Evolutionary conservation across 331 rosid species (phyloP), one percentile per base, ranked within the genome.

Genomic region (Spiraea crenata): DNA sequence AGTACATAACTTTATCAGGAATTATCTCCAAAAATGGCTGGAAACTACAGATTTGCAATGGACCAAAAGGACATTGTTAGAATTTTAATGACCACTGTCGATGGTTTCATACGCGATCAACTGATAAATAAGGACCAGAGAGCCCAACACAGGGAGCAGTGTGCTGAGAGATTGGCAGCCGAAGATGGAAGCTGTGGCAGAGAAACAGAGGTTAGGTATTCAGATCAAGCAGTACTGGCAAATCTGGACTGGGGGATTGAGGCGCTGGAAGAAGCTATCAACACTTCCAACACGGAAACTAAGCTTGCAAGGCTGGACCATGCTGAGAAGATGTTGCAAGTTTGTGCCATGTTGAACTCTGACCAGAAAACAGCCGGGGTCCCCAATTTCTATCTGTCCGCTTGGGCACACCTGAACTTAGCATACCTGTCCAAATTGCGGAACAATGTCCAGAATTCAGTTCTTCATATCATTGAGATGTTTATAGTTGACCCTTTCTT

Each of bases 171-270:
- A 63, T 81, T 90, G 78, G 90, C 99, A 56, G 95, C 99, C 17
- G 89, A 86, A 79, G 99, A 89, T 79, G 96, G 86, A 84, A 80
- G 81, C 42, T 47, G 61, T 63, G 88, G 79, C 58, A 87, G 83
- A 65, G 96, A 78, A 56, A 69, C 69, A 6, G 95, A 88, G 74
- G 89, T 93, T 41, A 80, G 84, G 35, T 93, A 93, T 79, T 84
- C 98, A n/a, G 96, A 93, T 81, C 98, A 93, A 74, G 97, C 97
- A 41, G 96, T 93, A 9, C 58, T 93, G 49, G 97, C 97, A 35
- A 90, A 93, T 76, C 85, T 93, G 64, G 98, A 90, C 70, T 89
- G 98, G 98, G 98, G 95, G 13, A 90, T 93, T 62, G 98, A 93
- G 73, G 96, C 97, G 15, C 90, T 93, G 52, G 96, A 90, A 81